phyloP scores from a whole-genome alignment of 179 eudicot genomes.

The Amaranthus tricolor region DNA sequence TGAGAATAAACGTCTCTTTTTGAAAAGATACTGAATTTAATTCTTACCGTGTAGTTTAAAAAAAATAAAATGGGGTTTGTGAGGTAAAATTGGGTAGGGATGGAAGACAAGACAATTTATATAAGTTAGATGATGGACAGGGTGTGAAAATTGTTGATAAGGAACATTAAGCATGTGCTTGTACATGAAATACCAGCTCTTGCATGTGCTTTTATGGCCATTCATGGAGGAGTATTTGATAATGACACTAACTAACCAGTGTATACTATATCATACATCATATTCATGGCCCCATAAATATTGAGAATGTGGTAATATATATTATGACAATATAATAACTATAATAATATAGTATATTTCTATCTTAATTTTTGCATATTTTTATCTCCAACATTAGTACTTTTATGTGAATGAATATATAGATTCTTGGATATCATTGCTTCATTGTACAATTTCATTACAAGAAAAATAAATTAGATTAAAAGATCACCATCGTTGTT shows the following conservation, averaged over 20 bases:
- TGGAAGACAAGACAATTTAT: constrained; percentile 14
- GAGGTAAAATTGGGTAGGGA: neutral
- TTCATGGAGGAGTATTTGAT: constrained; percentile 14
- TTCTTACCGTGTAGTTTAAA: no score
- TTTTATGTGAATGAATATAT: no score
- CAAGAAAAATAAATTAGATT: no score
- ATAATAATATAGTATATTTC: no score
- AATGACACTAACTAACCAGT: constrained; percentile 14
- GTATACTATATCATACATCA: constrained; percentile 1
- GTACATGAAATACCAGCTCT: constrained; percentile 10
- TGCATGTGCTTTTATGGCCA: constrained; percentile 27
- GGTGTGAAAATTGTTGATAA: constrained; percentile 27
- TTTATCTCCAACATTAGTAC: no score
- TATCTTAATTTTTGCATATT: no score
- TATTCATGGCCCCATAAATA: neutral
- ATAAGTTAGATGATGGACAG: constrained; percentile 13
- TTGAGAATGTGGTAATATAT: neutral
- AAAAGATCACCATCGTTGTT: no score
- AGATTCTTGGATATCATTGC: no score
- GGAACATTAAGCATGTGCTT: constrained; percentile 27
- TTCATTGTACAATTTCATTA: no score
- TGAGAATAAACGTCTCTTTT: no score
- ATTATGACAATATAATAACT: neutral
- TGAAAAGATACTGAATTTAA: no score
- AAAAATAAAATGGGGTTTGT: neutral